Evolutionary conservation across 2,329 filamentous ascomycete species (phyloP).

Genomic region (Pseudogymnoascus sp.): DNA sequence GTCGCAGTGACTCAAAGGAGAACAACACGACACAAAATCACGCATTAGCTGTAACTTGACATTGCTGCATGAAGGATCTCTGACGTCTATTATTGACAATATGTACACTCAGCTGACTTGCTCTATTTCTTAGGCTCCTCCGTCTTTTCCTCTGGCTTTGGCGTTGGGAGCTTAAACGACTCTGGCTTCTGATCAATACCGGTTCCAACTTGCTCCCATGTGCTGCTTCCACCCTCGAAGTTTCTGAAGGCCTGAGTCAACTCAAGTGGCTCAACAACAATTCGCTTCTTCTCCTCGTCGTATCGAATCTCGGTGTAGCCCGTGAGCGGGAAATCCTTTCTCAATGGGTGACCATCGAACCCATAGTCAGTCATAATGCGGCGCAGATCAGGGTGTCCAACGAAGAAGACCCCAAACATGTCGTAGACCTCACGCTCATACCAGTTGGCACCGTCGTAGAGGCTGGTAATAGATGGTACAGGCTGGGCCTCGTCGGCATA

Average conservation of each 20-base stretch:
- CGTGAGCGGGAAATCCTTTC: conserved; percentile 96
- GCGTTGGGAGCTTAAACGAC: conserved; percentile 85
- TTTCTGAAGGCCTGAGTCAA: conserved; percentile 98
- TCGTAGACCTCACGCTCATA: conserved; percentile 98
- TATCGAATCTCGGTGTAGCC: conserved; percentile 97
- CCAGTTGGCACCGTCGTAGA: conserved; percentile 97
- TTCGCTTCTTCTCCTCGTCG: conserved; percentile 99
- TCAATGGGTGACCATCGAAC: conserved; percentile 92
- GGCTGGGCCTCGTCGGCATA: conserved; percentile 95
- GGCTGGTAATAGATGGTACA: conserved; percentile 74
- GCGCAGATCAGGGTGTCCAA: conserved; percentile 86
- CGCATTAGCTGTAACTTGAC: neutral
- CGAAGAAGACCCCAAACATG: conserved; percentile 94
- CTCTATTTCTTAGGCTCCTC: conserved; percentile 84
- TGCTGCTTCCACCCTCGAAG: conserved; percentile 80
- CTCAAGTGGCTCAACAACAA: conserved; percentile 95
- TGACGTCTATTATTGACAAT: conserved; percentile 7
- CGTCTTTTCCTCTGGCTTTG: conserved; percentile 88
- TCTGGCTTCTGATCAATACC: conserved; percentile 76
- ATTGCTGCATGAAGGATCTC: neutral
- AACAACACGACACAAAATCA: neutral
- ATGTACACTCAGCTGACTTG: neutral
- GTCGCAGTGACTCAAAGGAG: neutral
- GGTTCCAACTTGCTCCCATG: conserved; percentile 61
- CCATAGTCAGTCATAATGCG: conserved; percentile 99